phyloP scores from a whole-genome alignment of 192 early-diverging fungal genomes.

The Coemansia umbellata region DNA sequence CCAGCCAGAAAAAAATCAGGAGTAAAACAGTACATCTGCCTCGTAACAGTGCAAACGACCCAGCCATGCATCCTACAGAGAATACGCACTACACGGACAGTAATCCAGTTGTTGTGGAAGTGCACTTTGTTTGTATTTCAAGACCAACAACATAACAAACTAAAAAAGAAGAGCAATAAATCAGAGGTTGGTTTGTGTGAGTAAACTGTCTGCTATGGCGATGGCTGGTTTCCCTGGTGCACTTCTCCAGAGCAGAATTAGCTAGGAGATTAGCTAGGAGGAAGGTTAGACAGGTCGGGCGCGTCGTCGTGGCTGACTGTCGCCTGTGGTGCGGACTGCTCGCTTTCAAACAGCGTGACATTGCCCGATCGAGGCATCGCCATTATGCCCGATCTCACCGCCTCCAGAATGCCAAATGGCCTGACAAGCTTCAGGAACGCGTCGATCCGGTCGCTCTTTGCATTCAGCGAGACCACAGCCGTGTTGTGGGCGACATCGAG shows the following conservation, averaged over 20 bases:
- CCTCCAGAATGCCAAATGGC: slow-evolving; percentile 95
- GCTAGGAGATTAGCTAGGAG: slow-evolving; percentile 73
- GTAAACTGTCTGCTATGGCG: too few relatives aligned
- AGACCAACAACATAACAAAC: too few relatives aligned
- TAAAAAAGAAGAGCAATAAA: neutral
- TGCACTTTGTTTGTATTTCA: too few relatives aligned
- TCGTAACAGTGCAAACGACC: too few relatives aligned
- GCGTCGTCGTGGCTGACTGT: slow-evolving; percentile 58
- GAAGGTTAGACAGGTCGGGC: slow-evolving; percentile 75
- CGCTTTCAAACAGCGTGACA: slow-evolving; percentile 67
- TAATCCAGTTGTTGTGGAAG: too few relatives aligned
- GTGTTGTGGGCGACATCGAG: slow-evolving; percentile 84
- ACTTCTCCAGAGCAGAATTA: too few relatives aligned
- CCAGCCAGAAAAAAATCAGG: too few relatives aligned
- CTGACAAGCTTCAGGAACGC: slow-evolving; percentile 89
- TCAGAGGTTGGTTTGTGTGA: too few relatives aligned
- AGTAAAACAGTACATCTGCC: too few relatives aligned
- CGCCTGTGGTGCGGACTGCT: slow-evolving; percentile 62
- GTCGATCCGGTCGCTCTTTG: slow-evolving; percentile 84
- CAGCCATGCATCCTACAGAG: too few relatives aligned
- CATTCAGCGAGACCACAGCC: slow-evolving; percentile 81
- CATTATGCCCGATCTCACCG: slow-evolving; percentile 91
- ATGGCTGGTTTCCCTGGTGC: too few relatives aligned
- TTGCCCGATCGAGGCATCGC: slow-evolving; percentile 92
- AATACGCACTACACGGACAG: too few relatives aligned